phyloP scores from a whole-genome alignment of 768 basidiomycete genomes.

The Omphalotus guepiniiformis region DNA sequence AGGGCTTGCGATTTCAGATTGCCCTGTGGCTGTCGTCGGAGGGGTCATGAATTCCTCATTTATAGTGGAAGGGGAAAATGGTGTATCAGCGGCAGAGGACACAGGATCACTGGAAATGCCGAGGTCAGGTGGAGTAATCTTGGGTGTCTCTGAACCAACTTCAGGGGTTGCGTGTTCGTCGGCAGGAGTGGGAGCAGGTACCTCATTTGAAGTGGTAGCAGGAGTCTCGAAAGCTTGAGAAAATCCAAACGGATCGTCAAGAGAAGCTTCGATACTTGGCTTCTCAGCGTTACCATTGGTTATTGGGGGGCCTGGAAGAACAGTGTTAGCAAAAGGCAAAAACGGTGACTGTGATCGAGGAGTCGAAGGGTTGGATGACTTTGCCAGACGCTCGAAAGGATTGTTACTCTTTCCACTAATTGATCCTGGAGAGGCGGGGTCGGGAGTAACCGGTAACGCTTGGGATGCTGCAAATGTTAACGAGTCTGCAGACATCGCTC shows the following conservation, averaged over 20 bases:
- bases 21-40: slow-evolving; percentile 36
- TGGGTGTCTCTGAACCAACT: slow-evolving; percentile 10
- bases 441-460: slow-evolving; percentile 69
- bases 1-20: slow-evolving; percentile 14
- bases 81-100: slow-evolving; percentile 9
- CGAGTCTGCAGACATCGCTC: slow-evolving; percentile 42
- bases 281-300: slow-evolving; percentile 19
- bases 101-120: slow-evolving; percentile 21
- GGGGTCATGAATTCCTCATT: slow-evolving; percentile 63
- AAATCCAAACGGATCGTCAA: slow-evolving; percentile 53
- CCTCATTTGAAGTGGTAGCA: neutral
- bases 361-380: slow-evolving; percentile 31
- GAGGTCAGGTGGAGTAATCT: slow-evolving; percentile 9
- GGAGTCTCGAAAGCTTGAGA: slow-evolving; percentile 26
- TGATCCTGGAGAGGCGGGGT: slow-evolving; percentile 40
- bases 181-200: slow-evolving; percentile 4
- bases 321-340: slow-evolving; percentile 40
- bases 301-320: slow-evolving; percentile 32
- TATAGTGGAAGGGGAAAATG: slow-evolving; percentile 24
- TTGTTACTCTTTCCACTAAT: slow-evolving; percentile 73
- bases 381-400: slow-evolving; percentile 76
- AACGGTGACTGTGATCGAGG: slow-evolving; percentile 61
- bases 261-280: slow-evolving; percentile 5
- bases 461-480: slow-evolving; percentile 62
- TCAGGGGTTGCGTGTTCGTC: slow-evolving; percentile 10